Evolutionary conservation across 306 rosid species (phyloP), one percentile per base, ranked within the genome.

Genomic region (Corylus avellana): DNA sequence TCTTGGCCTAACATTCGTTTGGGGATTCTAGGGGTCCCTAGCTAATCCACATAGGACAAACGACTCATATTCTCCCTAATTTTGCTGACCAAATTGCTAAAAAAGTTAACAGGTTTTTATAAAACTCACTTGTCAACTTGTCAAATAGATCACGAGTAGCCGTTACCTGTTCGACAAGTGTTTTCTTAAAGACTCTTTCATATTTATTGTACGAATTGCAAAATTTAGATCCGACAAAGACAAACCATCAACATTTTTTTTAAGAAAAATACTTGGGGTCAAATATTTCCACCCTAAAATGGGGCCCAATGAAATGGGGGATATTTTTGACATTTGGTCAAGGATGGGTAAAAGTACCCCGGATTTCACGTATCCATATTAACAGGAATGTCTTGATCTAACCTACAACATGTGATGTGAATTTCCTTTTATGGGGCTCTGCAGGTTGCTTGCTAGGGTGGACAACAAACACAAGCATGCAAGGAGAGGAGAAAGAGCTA

Each of bases 1-100:
- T 82, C 53, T 74, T 18, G 13, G 70, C 81, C 82, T 78, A 86
- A 89, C 89, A 86, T 85, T 89, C 90, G 72, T 83, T 80, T 77
- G 50, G 80, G 81, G 89, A 84, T 84, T 82, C 82, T 78, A 77
- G 85, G 85, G 76, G 70, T 32, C 2, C 35, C 35, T 32, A 32
- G 35, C 35, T 32, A 32, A 32, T 32, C 35, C 35, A 32, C 35
- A 32, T 32, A 32, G 2, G 35, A 32, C 35, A 32, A 32, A 32
- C 3, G 35, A 32, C 35, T 1, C 35, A 32, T 32, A 32, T 32
- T 1, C 35, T 32, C 35, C 0, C 2, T 3, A 1, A 32, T 32
- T 22, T 22, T 22, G 25, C 25, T 0, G 25, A 22, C 25, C 25
- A 0, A 22, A 22, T 22, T 22, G 25, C 25, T 22, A 22, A 22